Percentiles rank a stretch among this genome's conserved stretches.
phyloP scores from a whole-genome alignment of 169 alveolate genomes.

The Plasmodium sp. region DNA sequence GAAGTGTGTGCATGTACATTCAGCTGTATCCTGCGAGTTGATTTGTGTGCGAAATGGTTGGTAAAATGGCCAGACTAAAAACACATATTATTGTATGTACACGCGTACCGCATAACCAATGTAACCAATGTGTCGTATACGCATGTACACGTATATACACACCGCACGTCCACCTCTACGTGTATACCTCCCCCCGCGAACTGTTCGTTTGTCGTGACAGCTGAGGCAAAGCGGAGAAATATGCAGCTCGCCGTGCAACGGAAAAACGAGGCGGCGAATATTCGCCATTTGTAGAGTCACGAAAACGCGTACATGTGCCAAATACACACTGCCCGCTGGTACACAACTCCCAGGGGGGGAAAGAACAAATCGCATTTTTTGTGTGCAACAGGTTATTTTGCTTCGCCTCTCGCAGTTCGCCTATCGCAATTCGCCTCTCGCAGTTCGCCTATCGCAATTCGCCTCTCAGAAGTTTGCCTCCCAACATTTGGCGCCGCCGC shows the following conservation, averaged over 20 bases:
- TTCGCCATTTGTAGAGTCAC: background rate
- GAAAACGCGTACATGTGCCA: background rate
- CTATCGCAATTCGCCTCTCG: background rate
- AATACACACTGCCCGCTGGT: background rate
- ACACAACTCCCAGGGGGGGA: background rate
- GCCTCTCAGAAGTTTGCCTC: background rate
- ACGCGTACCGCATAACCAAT: background rate
- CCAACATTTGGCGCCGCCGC: background rate
- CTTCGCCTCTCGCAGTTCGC: background rate
- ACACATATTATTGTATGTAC: background rate
- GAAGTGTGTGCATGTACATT: conserved; percentile 65
- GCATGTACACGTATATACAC: background rate
- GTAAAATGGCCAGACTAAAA: background rate
- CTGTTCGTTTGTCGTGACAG: background rate
- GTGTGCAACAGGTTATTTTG: conserved; percentile 18
- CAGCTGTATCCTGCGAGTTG: conserved; percentile 8
- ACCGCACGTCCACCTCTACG: background rate
- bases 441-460: too few relatives aligned
- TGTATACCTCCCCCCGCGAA: background rate
- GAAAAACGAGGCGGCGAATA: background rate
- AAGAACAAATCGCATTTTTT: background rate
- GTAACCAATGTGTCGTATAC: background rate
- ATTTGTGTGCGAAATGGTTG: conserved; percentile 30
- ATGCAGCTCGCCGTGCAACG: background rate
- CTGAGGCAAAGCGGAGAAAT: background rate